Conservation (phyloP, 1,284 basidiomycete species). For the Fomes fomentarius region DNA sequence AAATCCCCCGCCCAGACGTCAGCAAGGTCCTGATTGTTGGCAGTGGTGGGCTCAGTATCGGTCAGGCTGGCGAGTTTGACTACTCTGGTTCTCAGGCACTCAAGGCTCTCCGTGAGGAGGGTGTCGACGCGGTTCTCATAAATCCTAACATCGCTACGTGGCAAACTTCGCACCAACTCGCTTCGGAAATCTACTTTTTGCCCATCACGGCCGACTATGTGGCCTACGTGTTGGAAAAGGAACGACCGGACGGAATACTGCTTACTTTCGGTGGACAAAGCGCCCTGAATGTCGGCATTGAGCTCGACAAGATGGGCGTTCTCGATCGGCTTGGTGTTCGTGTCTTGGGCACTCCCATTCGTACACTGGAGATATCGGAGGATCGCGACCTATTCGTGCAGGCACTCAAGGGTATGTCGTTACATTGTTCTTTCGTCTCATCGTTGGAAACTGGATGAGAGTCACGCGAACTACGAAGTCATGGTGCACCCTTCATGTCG, state of each 20-base stretch:
- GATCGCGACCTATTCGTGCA: slow-evolving; percentile 98
- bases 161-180: slow-evolving; percentile 96
- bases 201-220: slow-evolving; percentile 98
- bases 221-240: slow-evolving; percentile 98
- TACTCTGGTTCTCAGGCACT: slow-evolving; percentile 99
- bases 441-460: too few species aligned
- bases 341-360: slow-evolving; percentile 95
- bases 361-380: slow-evolving; percentile 94
- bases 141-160: slow-evolving; percentile 98
- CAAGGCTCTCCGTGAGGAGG: slow-evolving; percentile 96
- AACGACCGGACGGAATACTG: slow-evolving; percentile 95
- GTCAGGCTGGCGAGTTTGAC: slow-evolving; percentile 99
- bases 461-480: neutral
- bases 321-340: slow-evolving; percentile 93
- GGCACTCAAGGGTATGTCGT: slow-evolving; percentile 83
- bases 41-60: slow-evolving; percentile 95
- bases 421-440: neutral
- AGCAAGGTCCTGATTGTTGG: slow-evolving; percentile 97
- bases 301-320: slow-evolving; percentile 97
- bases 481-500: neutral
- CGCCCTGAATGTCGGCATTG: slow-evolving; percentile 97
- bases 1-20: slow-evolving; percentile 86
- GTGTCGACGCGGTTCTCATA: slow-evolving; percentile 93
- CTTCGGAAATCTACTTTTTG: slow-evolving; percentile 96
- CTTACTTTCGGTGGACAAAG: slow-evolving; percentile 99